Evolutionary conservation across 1,284 basidiomycete genomes (phyloP), one percentile per base, ranked within the genome.

Genomic region (Cryptococcus sp.): DNA sequence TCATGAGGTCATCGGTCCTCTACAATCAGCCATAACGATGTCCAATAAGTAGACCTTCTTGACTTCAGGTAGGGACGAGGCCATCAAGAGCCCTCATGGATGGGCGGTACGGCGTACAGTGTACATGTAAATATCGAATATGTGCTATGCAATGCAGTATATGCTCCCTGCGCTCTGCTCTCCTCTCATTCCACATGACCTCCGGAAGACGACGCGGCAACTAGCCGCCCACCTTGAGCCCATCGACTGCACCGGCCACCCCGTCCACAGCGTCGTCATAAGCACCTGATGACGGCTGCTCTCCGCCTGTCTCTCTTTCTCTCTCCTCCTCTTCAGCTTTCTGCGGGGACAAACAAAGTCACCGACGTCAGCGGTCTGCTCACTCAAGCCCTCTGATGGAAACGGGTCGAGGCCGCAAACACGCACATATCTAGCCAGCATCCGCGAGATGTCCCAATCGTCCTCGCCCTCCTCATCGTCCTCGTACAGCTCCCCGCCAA

Each of bases 401-500:
- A n/a, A 11, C 11, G 39, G 41, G 41, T 4, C 5, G 41, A 39
- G 41, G 38, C 16, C 35, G 15, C 11, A 86, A 85, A 65, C 7
- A 69, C 72, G 68, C 60, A 74, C 72, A 60, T 78, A 78, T 63
- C 72, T 67, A 40, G 75, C 75, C 62, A 78, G 64, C 68, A 76
- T 65, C 35, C 76, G 61, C 50, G 69, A 68, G 50, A 79, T 74
- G 68, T 79, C 78, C 77, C 77, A 80, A 57, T 78, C 75, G 40
- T 78, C 75, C 41, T 76, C 75, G 17, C 61, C 69, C 16, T 66
- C 77, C 17, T 69, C 68, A 58, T 87, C 85, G 68, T 94, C 92
- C 66, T 85, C 86, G 80, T 95, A 93, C 87, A 95, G 90, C 71
- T 98, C 91, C 17, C 93, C 91, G 77, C 97, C 94, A 84, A 92